A percentile compares a stretch with the other conserved stretches of the same genome.
Conservation (phyloP, 495 filamentous ascomycete species). For the Parathielavia appendiculata region DNA sequence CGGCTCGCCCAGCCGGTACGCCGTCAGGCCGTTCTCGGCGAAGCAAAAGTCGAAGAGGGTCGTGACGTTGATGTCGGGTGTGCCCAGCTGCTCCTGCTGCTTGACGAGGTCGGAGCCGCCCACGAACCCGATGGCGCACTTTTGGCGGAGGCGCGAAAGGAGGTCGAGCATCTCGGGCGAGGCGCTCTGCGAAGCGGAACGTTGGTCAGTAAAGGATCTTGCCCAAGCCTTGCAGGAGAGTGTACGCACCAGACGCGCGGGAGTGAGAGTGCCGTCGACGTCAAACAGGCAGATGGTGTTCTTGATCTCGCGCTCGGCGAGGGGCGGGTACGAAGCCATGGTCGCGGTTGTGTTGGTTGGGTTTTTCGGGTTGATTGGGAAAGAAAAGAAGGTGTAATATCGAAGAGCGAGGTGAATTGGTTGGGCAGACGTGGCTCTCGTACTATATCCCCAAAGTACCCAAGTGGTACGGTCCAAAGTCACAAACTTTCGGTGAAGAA, state of each 20-base stretch:
- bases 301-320: slow-evolving; percentile 75
- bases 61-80: slow-evolving; percentile 56
- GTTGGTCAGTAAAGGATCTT: not conserved
- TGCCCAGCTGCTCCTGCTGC: slow-evolving; percentile 92
- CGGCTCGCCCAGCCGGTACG: slow-evolving; percentile 70
- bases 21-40: slow-evolving; percentile 88
- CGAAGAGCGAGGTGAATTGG: not conserved
- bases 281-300: slow-evolving; percentile 92
- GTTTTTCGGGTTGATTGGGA: not conserved
- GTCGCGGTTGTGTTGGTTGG: slow-evolving; percentile 19
- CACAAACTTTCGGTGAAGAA: slow-evolving; percentile 21
- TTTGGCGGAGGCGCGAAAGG: slow-evolving; percentile 73
- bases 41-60: slow-evolving; percentile 94
- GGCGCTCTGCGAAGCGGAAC: slow-evolving; percentile 31
- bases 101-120: slow-evolving; percentile 83
- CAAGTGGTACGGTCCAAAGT: not conserved
- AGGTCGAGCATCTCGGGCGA: slow-evolving; percentile 76
- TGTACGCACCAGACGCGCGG: slow-evolving; percentile 61
- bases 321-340: slow-evolving; percentile 57
- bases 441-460: no score
- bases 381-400: not conserved
- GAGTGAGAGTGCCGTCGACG: slow-evolving; percentile 84
- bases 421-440: not conserved
- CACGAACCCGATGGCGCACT: slow-evolving; percentile 87
- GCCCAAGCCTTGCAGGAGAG: not conserved